Conservation (phyloP, 768 basidiomycete genomes). For the Hydnum rufescens region DNA sequence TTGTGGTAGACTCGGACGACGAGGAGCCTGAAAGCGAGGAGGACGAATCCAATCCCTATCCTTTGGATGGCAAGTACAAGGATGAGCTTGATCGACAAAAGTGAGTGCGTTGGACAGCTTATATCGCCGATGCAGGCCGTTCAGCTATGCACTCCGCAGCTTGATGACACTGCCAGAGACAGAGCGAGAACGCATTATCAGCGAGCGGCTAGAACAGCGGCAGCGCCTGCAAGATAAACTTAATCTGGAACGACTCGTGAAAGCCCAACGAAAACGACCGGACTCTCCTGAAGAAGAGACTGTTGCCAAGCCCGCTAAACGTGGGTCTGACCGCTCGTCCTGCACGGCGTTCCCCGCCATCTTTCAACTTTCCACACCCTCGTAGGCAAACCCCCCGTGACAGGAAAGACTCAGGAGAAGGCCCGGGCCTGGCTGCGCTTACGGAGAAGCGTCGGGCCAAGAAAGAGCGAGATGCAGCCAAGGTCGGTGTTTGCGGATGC, state of each 20-base stretch:
- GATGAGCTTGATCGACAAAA: conserved; percentile 64
- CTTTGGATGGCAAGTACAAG: conserved; percentile 77
- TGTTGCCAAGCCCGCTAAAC: conserved; percentile 57
- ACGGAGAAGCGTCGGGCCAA: conserved; percentile 77
- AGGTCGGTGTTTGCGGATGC: conserved; percentile 28
- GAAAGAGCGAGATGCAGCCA: conserved; percentile 45
- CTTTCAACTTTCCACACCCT: conserved; percentile 7
- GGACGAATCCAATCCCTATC: conserved; percentile 46
- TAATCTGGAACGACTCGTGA: conserved; percentile 53
- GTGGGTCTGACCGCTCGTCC: conserved; percentile 33
- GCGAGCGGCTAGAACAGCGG: conserved; percentile 60
- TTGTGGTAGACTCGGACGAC: conserved; percentile 19
- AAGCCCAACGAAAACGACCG: conserved; percentile 34
- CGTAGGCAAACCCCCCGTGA: conserved; percentile 50
- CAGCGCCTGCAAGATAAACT: conserved; percentile 52
- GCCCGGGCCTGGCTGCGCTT: conserved; percentile 61
- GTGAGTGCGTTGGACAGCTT: conserved; percentile 28
- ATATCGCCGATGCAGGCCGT: not conserved
- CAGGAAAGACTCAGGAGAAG: conserved; percentile 68
- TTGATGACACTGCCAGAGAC: conserved; percentile 67
- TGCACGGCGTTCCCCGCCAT: not conserved
- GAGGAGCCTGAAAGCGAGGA: conserved; percentile 43
- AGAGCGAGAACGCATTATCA: conserved; percentile 73
- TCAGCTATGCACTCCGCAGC: conserved; percentile 23
- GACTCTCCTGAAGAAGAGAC: conserved; percentile 28